Conservation (phyloP, 192 early-diverging fungal species). For the Linnemannia hyalina region DNA sequence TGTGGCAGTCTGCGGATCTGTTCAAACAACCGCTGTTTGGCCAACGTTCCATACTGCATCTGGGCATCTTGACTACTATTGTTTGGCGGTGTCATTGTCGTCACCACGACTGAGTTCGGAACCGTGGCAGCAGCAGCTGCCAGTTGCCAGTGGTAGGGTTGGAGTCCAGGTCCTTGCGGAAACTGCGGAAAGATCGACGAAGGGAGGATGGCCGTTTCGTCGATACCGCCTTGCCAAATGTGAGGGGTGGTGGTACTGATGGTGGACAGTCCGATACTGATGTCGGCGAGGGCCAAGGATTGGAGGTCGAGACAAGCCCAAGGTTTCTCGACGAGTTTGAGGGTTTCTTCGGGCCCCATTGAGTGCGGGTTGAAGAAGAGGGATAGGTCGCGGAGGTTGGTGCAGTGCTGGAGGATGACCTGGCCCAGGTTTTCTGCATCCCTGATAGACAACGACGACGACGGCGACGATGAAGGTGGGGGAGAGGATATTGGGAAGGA, state of each 20-base stretch:
- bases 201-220: not conserved
- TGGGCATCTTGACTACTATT: not conserved
- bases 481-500: not conserved
- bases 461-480: not conserved
- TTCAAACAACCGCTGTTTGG: slow-evolving; percentile 35
- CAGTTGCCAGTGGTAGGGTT: slow-evolving; percentile 23
- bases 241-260: not conserved
- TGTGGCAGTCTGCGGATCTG: slow-evolving; percentile 20
- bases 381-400: not conserved
- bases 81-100: slow-evolving; percentile 1
- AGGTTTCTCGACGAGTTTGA: slow-evolving; percentile 20
- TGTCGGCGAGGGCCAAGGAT: slow-evolving; percentile 22
- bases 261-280: not conserved
- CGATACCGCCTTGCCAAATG: not conserved
- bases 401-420: slow-evolving; percentile 29
- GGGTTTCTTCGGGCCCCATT: slow-evolving; percentile 24
- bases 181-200: not conserved
- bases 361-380: slow-evolving; percentile 30
- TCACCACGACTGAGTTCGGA: not conserved
- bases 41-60: not conserved
- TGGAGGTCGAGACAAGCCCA: slow-evolving; percentile 32
- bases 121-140: not conserved
- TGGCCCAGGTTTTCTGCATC: slow-evolving; percentile 24
- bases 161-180: not conserved
- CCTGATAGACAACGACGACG: slow-evolving; percentile 6